phyloP scores from a whole-genome alignment of 2,329 filamentous ascomycete species.

The Aspergillus eucalypticola region DNA sequence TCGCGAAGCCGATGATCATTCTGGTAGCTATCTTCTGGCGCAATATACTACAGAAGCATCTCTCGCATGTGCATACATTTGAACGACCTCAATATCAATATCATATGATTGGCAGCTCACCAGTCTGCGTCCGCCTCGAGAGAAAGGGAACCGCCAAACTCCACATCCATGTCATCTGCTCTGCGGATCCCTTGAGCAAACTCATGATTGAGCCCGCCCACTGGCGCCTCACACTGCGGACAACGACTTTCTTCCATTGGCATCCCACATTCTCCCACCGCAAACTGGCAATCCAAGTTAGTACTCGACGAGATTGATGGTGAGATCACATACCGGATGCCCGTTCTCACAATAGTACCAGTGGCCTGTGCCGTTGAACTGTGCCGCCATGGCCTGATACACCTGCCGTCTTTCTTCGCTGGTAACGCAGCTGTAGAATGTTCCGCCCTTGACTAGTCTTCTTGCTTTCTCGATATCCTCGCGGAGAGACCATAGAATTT shows the following conservation, averaged over 20 bases:
- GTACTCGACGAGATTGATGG: background rate
- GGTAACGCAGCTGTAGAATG: conserved; percentile 12
- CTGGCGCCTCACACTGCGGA: conserved; percentile 27
- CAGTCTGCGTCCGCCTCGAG: too few relatives aligned
- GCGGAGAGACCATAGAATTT: background rate
- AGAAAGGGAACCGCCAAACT: background rate
- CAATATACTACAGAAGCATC: too few relatives aligned
- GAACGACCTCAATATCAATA: too few relatives aligned
- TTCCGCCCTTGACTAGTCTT: conserved; percentile 1
- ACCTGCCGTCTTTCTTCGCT: conserved; percentile 9
- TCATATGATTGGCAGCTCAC: too few relatives aligned
- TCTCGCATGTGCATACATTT: too few relatives aligned
- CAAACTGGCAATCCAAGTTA: conserved; percentile 20
- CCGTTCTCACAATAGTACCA: conserved; percentile 17
- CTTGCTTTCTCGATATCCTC: conserved; percentile 9
- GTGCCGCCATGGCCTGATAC: conserved; percentile 13
- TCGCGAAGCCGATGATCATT: too few relatives aligned
- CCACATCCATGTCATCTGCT: conserved; percentile 4
- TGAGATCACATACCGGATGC: conserved; percentile 10
- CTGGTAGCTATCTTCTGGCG: too few relatives aligned
- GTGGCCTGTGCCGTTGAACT: conserved; percentile 14
- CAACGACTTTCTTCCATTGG: conserved; percentile 31
- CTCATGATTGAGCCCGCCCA: conserved; percentile 26
- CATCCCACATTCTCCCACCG: conserved; percentile 34
- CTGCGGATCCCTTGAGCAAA: background rate